Percentiles rank a stretch among this genome's conserved stretches.
Evolutionary conservation across 805 yeast species (phyloP).

Genomic region (Ogataea haglerorum): DNA sequence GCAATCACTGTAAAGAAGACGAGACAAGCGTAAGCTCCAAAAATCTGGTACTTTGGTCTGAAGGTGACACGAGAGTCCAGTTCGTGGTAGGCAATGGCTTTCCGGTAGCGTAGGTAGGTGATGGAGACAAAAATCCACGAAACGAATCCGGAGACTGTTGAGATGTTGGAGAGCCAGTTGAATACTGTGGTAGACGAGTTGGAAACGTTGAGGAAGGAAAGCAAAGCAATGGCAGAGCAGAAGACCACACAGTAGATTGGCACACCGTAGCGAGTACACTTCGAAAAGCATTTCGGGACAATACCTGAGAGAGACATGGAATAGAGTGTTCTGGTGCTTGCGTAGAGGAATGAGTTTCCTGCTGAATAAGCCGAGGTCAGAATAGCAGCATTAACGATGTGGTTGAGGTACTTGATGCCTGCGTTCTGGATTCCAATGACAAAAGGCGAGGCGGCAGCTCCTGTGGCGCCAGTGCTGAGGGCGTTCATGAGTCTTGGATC

Average conservation of each 20-base stretch:
- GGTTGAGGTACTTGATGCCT: constrained; percentile 55
- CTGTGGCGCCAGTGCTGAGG: constrained; percentile 41
- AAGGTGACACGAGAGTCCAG: constrained; percentile 56
- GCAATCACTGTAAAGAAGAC: constrained; percentile 49
- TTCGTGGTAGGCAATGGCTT: constrained; percentile 53
- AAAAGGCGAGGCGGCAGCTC: constrained; percentile 65
- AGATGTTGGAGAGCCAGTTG: constrained; percentile 62
- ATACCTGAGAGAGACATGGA: constrained; percentile 39
- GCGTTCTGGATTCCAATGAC: constrained; percentile 63
- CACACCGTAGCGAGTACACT: constrained; percentile 48
- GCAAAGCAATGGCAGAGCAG: constrained; percentile 39
- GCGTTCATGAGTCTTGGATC: constrained; percentile 46
- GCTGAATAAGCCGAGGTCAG: constrained; percentile 56
- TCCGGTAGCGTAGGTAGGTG: constrained; percentile 61
- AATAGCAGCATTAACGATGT: constrained; percentile 59
- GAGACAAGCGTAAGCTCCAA: constrained; percentile 50
- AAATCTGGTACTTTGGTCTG: constrained; percentile 54
- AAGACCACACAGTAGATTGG: constrained; percentile 49
- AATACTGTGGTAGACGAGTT: constrained; percentile 52
- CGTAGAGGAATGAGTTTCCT: constrained; percentile 42
- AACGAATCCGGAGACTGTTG: constrained; percentile 64
- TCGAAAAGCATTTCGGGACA: constrained; percentile 37
- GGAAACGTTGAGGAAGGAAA: constrained; percentile 54
- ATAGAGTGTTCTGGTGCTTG: constrained; percentile 41
- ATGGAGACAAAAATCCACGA: constrained; percentile 56